A percentile compares a stretch with the other conserved stretches of the same genome.
These are phyloP conservation scores for Tetragonia tetragonoides DNA, from an alignment of 148 eudicot genomes.

Conservation along the genomic window DNA sequence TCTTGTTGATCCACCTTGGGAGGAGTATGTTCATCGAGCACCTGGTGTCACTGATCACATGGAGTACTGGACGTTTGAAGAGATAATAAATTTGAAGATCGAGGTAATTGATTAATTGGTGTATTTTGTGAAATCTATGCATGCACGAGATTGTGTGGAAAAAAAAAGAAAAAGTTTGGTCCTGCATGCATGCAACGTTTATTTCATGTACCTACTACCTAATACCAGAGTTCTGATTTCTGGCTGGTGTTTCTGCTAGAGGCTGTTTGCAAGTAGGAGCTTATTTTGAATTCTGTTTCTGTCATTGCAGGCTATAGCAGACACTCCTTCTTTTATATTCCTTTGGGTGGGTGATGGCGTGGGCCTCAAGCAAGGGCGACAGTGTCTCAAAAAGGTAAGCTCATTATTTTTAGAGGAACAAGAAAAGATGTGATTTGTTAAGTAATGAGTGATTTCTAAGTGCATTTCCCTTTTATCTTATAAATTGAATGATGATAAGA, in stretches of 20 bases:
- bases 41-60: constrained; percentile 93
- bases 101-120: constrained; percentile 53
- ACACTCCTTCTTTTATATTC: constrained; percentile 94
- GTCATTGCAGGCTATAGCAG: constrained; percentile 80
- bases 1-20: constrained; percentile 97
- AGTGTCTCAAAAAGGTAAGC: constrained; percentile 86
- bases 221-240: neutral
- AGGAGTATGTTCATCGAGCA: constrained; percentile 97
- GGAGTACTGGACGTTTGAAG: constrained; percentile 93
- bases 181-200: neutral
- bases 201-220: neutral
- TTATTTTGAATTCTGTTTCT: constrained; percentile 2
- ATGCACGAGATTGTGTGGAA: neutral
- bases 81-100: constrained; percentile 91
- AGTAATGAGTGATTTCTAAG: neutral
- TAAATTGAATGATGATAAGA: neutral
- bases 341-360: constrained; percentile 99
- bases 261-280: neutral
- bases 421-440: neutral
- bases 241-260: neutral
- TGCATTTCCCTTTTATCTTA: too few relatives aligned
- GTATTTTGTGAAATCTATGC: neutral
- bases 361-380: constrained; percentile 98
- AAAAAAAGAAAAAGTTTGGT: neutral
- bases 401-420: neutral